phyloP scores from a whole-genome alignment of 306 rosid genomes.

The Cyamopsis tetragonoloba region DNA sequence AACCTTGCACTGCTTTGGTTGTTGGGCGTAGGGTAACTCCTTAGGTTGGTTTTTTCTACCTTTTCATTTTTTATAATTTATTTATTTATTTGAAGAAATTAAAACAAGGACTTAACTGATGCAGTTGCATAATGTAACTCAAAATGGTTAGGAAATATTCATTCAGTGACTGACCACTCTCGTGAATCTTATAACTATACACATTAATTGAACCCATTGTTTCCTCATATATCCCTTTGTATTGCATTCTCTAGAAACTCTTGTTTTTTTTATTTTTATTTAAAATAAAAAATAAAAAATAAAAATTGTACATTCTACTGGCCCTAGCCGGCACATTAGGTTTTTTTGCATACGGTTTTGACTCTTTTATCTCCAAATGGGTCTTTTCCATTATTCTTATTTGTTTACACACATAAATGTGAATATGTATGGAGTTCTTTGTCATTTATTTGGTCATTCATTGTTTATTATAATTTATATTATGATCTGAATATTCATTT shows the following conservation, averaged over 20 bases:
- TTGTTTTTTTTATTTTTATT: too few species aligned
- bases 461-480: too few species aligned
- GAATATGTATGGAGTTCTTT: background rate
- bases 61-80: too few species aligned
- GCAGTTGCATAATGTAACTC: background rate
- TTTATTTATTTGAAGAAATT: background rate
- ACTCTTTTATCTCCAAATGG: background rate
- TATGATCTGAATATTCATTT: background rate
- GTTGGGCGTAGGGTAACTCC: constrained; percentile 20
- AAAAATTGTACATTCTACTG: background rate
- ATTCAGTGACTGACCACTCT: constrained; percentile 30
- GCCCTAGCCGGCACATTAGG: constrained; percentile 29
- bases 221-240: background rate
- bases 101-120: background rate
- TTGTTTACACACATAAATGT: background rate
- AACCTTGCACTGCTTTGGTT: constrained; percentile 19
- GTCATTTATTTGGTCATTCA: too few species aligned
- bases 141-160: background rate
- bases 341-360: background rate
- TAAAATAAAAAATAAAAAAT: too few species aligned
- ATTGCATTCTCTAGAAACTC: constrained; percentile 19
- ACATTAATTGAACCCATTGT: constrained; percentile 21
- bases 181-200: constrained; percentile 46
- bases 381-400: constrained; percentile 10
- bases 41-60: constrained; percentile 15